phyloP scores from a whole-genome alignment of 371 early-diverging fungal genomes.

The Dinochytrium kinnereticum region DNA sequence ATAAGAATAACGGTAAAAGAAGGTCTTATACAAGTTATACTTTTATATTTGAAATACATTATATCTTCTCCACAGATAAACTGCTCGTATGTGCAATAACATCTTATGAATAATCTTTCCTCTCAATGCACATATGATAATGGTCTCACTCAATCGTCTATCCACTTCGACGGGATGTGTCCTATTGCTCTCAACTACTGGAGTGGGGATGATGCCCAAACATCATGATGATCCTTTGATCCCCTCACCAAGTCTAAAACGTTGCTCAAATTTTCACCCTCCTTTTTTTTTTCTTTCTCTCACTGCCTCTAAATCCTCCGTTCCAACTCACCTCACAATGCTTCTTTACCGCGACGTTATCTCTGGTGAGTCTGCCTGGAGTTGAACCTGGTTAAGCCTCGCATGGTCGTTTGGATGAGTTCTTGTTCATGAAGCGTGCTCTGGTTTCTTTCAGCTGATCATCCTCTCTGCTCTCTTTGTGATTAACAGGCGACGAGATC shows the following conservation, averaged over 20 bases:
- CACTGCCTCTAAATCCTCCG: not conserved
- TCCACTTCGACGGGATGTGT: too few species aligned
- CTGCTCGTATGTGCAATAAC: too few species aligned
- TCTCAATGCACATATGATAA: too few species aligned
- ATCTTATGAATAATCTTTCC: too few species aligned
- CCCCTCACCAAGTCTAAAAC: not conserved
- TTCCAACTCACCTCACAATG: conserved; percentile 46
- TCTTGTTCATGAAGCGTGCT: not conserved
- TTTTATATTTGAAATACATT: too few species aligned
- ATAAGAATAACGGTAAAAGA: too few species aligned
- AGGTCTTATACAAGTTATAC: too few species aligned
- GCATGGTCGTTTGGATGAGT: not conserved
- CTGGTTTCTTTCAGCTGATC: not conserved
- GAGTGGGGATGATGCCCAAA: not conserved
- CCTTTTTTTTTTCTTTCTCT: conserved; percentile 14
- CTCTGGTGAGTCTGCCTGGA: conserved; percentile 52
- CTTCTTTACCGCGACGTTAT: conserved; percentile 69
- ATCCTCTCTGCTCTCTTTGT: conserved; percentile 5
- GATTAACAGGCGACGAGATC: conserved; percentile 79
- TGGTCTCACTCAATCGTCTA: too few species aligned
- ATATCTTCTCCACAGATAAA: too few species aligned
- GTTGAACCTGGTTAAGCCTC: not conserved
- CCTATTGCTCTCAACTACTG: too few species aligned
- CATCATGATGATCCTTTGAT: not conserved
- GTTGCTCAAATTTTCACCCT: not conserved